Evolutionary conservation across 2,329 filamentous ascomycete species (phyloP).

Genomic region (Hypoxylon sp.): DNA sequence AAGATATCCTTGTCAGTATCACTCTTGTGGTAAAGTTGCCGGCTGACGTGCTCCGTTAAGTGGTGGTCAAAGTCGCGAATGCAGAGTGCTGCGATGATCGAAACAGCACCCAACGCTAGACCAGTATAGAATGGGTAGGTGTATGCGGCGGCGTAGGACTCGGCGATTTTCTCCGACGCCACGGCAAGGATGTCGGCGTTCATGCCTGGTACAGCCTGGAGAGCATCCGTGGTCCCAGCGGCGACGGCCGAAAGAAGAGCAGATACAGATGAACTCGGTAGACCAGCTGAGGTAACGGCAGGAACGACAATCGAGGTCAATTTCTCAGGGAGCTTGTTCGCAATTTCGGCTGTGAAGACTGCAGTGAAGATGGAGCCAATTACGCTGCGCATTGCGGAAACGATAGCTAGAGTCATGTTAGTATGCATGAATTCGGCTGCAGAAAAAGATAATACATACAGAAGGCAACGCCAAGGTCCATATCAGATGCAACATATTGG

Average conservation of each 20-base stretch:
- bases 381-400: conserved; percentile 34
- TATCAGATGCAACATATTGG: conserved; percentile 42
- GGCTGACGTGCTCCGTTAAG: conserved; percentile 41
- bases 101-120: conserved; percentile 34
- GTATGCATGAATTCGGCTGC: not conserved
- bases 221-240: conserved; percentile 29
- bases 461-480: conserved; percentile 41
- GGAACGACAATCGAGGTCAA: conserved; percentile 32
- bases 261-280: conserved; percentile 32
- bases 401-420: conserved; percentile 34
- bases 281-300: conserved; percentile 34
- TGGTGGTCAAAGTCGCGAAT: conserved; percentile 43
- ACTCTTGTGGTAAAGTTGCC: conserved; percentile 41
- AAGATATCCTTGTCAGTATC: conserved; percentile 39
- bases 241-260: conserved; percentile 22
- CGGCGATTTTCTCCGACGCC: conserved; percentile 25
- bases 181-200: conserved; percentile 31
- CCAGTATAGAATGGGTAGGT: conserved; percentile 43
- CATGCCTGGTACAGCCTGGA: conserved; percentile 42
- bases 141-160: conserved; percentile 39
- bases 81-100: conserved; percentile 31
- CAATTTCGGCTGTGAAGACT: conserved; percentile 35
- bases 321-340: conserved; percentile 42
- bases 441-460: conserved; percentile 28
- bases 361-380: conserved; percentile 43